These are phyloP conservation scores for Durotheca rogersii DNA, from an alignment of 495 filamentous ascomycete species.

Conservation along the genomic window DNA sequence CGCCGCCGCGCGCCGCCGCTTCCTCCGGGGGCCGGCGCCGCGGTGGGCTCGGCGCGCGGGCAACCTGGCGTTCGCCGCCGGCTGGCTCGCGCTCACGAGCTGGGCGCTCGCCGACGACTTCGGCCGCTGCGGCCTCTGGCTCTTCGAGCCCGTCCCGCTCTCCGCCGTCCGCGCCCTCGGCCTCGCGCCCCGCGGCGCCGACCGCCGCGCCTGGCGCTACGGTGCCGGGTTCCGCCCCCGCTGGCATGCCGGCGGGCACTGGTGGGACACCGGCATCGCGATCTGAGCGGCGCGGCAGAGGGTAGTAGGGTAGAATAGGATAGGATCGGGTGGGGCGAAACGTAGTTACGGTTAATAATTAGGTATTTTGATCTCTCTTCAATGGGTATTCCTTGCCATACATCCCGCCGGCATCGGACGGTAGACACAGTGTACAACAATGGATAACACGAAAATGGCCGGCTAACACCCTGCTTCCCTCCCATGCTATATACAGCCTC, in stretches of 20 bases:
- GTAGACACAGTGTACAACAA: neutral
- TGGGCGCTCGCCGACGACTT: conserved; percentile 62
- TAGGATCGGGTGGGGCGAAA: too few species aligned
- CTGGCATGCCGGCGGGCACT: conserved; percentile 52
- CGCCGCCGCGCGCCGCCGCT: conserved; percentile 4
- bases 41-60: conserved; percentile 43
- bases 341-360: too few species aligned
- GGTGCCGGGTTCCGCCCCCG: conserved; percentile 47
- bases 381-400: too few species aligned
- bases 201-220: conserved; percentile 60
- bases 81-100: conserved; percentile 61
- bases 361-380: too few species aligned
- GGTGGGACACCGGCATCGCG: conserved; percentile 65
- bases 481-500: too few species aligned
- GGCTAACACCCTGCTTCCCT: too few species aligned
- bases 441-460: too few species aligned
- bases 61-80: conserved; percentile 54
- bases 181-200: conserved; percentile 46
- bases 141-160: conserved; percentile 69
- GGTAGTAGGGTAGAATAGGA: too few species aligned
- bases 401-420: too few species aligned
- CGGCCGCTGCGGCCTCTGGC: conserved; percentile 59
- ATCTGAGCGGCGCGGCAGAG: conserved; percentile 39
- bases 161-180: conserved; percentile 59
- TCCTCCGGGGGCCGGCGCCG: conserved; percentile 42